These are phyloP conservation scores for Didymella glomerata DNA, from an alignment of 2,329 filamentous ascomycete species.

Conservation along the genomic window DNA sequence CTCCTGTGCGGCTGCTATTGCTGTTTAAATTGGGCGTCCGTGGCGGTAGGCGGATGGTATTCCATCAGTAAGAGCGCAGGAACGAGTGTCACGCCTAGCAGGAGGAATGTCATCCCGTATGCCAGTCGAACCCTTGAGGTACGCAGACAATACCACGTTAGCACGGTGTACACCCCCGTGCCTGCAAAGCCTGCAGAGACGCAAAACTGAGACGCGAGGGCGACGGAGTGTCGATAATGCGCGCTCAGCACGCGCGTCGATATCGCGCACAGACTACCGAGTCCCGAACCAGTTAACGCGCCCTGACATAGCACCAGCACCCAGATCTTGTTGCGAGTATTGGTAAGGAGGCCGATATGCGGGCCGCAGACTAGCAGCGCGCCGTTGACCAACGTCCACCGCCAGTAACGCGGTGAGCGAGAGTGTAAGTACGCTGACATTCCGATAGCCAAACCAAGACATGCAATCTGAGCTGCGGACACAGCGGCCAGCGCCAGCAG, in stretches of 20 bases:
- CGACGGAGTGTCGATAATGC: slow-evolving; percentile 37
- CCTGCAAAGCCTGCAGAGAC: slow-evolving; percentile 29
- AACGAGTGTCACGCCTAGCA: slow-evolving; percentile 19
- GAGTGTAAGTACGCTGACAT: slow-evolving; percentile 17
- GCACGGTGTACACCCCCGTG: slow-evolving; percentile 22
- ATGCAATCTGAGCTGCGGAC: slow-evolving; percentile 24
- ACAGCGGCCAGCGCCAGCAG: slow-evolving; percentile 23
- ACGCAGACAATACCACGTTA: slow-evolving; percentile 13
- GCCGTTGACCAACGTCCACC: slow-evolving; percentile 4
- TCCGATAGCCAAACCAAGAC: slow-evolving; percentile 21
- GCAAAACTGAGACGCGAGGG: slow-evolving; percentile 48
- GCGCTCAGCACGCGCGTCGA: slow-evolving; percentile 26
- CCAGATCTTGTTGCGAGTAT: not conserved
- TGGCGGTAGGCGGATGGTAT: no score
- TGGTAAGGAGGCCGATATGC: not conserved
- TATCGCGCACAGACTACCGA: slow-evolving; percentile 29
- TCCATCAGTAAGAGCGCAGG: slow-evolving; percentile 16
- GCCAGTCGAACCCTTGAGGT: not conserved
- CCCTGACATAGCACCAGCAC: slow-evolving; percentile 23
- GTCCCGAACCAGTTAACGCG: slow-evolving; percentile 20
- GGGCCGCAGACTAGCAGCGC: slow-evolving; percentile 5
- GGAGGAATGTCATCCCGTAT: not conserved
- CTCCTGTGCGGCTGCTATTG: no score
- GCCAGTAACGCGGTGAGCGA: slow-evolving; percentile 8
- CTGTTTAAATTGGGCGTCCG: no score